phyloP scores from a whole-genome alignment of 176 grass and related monocot genomes.

The Themeda triandra region DNA sequence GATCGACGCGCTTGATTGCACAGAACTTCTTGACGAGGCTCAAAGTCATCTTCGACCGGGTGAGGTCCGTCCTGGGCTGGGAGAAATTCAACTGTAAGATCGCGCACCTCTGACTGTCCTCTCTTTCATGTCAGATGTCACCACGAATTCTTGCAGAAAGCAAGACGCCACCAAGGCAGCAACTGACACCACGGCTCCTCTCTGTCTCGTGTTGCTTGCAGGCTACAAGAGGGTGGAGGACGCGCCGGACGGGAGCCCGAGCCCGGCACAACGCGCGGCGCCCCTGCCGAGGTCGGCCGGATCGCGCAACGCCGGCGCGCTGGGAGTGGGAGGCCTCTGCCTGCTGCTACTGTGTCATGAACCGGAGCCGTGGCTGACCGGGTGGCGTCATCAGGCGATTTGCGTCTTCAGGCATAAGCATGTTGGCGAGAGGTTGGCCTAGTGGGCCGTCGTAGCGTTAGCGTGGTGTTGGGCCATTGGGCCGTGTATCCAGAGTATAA shows the following conservation, averaged over 20 bases:
- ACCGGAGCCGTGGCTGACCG: too few species aligned
- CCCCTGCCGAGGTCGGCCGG: background rate
- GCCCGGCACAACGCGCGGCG: background rate
- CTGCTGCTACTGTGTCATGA: constrained; percentile 10
- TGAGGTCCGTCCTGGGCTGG: constrained; percentile 57
- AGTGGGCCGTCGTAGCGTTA: too few species aligned
- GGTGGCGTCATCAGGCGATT: too few species aligned
- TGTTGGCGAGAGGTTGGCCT: too few species aligned
- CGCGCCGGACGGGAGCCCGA: background rate
- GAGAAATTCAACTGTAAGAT: constrained; percentile 60
- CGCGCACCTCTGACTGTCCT: background rate
- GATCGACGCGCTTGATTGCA: constrained; percentile 11
- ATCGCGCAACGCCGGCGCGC: background rate
- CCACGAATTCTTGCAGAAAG: background rate
- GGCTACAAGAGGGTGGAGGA: constrained; percentile 27
- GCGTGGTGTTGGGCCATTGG: too few species aligned
- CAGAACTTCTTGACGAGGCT: constrained; percentile 75
- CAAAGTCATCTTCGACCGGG: constrained; percentile 53
- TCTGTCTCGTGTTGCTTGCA: background rate
- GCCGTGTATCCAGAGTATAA: too few species aligned
- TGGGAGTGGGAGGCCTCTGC: background rate
- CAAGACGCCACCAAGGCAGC: background rate
- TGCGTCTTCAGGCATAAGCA: too few species aligned
- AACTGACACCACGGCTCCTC: background rate
- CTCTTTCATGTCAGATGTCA: background rate